phyloP scores from a whole-genome alignment of 2,329 filamentous ascomycete species.

The Pseudocercospora fijiensis region DNA sequence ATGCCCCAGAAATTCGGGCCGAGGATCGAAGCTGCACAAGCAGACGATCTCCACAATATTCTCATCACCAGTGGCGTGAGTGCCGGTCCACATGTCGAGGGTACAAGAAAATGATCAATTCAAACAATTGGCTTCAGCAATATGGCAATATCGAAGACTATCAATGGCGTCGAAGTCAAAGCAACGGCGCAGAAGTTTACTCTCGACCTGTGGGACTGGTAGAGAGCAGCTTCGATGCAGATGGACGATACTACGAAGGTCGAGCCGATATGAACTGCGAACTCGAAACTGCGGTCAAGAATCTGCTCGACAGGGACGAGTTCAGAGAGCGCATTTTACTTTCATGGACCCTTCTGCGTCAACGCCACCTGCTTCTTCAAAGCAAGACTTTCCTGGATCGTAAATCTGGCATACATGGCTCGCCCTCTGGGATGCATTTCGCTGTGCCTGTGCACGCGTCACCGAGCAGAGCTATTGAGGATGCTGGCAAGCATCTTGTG shows the following conservation, averaged over 20 bases:
- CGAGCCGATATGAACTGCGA: constrained; percentile 47
- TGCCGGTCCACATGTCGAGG: background rate
- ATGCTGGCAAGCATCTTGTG: constrained; percentile 36
- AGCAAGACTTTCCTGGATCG: constrained; percentile 30
- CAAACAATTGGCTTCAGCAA: constrained; percentile 41
- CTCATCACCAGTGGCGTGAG: background rate
- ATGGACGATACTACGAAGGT: constrained; percentile 47
- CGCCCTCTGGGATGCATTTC: constrained; percentile 35
- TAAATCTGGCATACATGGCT: constrained; percentile 12
- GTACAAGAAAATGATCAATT: background rate
- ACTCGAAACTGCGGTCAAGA: constrained; percentile 41
- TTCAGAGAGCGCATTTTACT: constrained; percentile 40
- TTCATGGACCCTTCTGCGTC: constrained; percentile 44
- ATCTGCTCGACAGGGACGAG: constrained; percentile 33
- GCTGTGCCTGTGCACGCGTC: constrained; percentile 36
- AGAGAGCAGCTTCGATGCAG: constrained; percentile 47
- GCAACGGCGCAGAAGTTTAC: constrained; percentile 31
- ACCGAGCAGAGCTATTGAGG: constrained; percentile 35
- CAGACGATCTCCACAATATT: background rate
- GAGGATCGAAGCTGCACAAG: background rate
- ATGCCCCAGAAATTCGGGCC: background rate
- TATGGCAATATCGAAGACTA: constrained; percentile 43
- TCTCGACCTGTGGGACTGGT: constrained; percentile 45
- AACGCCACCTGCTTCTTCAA: constrained; percentile 42
- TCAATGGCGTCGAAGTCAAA: constrained; percentile 36